A percentile compares a stretch with the other conserved stretches of the same genome.
These are phyloP conservation scores for Onygenales sp. DNA, from an alignment of 2,329 filamentous ascomycete species.

Conservation along the genomic window DNA sequence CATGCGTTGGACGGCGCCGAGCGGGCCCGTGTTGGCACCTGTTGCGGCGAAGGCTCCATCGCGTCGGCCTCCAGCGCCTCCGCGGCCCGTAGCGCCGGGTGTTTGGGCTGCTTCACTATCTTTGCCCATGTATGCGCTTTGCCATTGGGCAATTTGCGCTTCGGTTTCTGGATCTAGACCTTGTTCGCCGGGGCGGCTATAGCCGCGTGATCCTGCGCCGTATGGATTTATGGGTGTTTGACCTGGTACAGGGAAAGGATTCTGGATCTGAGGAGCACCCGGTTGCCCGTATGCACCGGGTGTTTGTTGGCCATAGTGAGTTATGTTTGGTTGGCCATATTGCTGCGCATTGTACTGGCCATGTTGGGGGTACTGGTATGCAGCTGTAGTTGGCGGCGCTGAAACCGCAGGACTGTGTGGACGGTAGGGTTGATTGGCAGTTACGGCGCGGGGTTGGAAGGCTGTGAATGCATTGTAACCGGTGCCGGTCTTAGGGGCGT, in stretches of 20 bases:
- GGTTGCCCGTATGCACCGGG: slow-evolving; percentile 39
- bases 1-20: slow-evolving; percentile 26
- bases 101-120: slow-evolving; percentile 36
- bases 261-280: slow-evolving; percentile 60
- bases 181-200: slow-evolving; percentile 26
- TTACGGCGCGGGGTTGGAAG: slow-evolving; percentile 53
- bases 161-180: slow-evolving; percentile 68
- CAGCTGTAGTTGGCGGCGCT: slow-evolving; percentile 29
- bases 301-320: slow-evolving; percentile 42
- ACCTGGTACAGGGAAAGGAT: slow-evolving; percentile 65
- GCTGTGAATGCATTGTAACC: slow-evolving; percentile 41
- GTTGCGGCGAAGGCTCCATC: slow-evolving; percentile 33
- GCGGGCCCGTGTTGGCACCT: slow-evolving; percentile 36
- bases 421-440: slow-evolving; percentile 32
- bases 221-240: slow-evolving; percentile 28
- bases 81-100: slow-evolving; percentile 18
- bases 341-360: slow-evolving; percentile 16
- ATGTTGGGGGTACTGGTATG: slow-evolving; percentile 32
- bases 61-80: slow-evolving; percentile 27
- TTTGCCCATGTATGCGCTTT: slow-evolving; percentile 70
- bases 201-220: slow-evolving; percentile 35
- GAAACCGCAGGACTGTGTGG: slow-evolving; percentile 24
- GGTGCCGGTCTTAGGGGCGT: slow-evolving; percentile 26
- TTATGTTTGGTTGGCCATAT: slow-evolving; percentile 22
- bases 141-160: slow-evolving; percentile 89